Conservation (phyloP, 164 flowering plant species). For the Platanus orientalis region DNA sequence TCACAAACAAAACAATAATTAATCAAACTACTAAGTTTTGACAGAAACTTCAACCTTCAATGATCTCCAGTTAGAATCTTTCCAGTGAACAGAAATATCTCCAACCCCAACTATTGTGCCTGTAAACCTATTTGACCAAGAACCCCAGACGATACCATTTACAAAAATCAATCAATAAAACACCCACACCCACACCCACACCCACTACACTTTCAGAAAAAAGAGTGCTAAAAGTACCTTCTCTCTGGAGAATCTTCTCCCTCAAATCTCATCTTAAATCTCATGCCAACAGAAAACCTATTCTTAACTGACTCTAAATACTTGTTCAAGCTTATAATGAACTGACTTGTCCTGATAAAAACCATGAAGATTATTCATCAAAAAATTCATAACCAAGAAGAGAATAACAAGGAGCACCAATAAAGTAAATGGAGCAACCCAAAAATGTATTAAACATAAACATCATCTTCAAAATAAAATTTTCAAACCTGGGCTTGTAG, state of each 20-base stretch:
- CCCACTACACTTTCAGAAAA: too few species aligned
- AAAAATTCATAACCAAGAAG: too few species aligned
- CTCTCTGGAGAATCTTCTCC: constrained; percentile 82
- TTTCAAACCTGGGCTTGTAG: constrained; percentile 78
- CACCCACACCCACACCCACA: too few species aligned
- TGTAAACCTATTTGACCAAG: constrained; percentile 43
- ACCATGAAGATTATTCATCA: too few species aligned
- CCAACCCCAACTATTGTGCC: constrained; percentile 73
- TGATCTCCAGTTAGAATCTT: constrained; percentile 70
- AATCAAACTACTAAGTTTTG: not conserved
- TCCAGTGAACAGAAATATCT: constrained; percentile 60
- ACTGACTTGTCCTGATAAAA: constrained; percentile 68
- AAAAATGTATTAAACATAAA: not conserved
- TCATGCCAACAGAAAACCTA: constrained; percentile 56
- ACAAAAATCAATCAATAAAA: too few species aligned
- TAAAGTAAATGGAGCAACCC: not conserved
- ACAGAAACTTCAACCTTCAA: constrained; percentile 38
- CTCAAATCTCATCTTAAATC: constrained; percentile 81
- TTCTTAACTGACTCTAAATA: constrained; percentile 58
- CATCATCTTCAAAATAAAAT: not conserved
- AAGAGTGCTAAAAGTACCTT: constrained; percentile 38
- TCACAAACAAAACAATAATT: not conserved
- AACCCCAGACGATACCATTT: too few species aligned
- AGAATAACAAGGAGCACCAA: not conserved
- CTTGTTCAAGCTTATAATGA: constrained; percentile 66